A percentile compares a stretch with the other conserved stretches of the same genome.
phyloP scores from a whole-genome alignment of 2,329 filamentous ascomycete genomes.

The Hymenoscyphus fructigenus region DNA sequence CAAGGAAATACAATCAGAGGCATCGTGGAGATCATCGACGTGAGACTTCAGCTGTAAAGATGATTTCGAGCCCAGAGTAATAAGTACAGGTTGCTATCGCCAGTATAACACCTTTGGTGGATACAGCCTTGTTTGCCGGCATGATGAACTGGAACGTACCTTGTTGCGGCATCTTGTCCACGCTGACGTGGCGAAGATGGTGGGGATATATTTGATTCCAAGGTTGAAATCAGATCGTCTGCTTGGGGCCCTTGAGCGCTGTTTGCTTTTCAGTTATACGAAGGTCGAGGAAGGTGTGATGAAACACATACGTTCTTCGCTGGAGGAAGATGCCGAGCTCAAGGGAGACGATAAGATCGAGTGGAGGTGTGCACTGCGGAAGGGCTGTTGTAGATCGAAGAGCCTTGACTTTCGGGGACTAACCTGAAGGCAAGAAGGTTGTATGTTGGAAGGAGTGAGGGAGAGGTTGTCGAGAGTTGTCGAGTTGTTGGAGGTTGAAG shows the following conservation, averaged over 20 bases:
- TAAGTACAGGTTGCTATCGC: background rate
- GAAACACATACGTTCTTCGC: constrained; percentile 2
- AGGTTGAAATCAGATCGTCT: background rate
- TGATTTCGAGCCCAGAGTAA: background rate
- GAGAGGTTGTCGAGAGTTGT: background rate
- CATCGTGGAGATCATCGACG: background rate
- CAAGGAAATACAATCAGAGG: background rate
- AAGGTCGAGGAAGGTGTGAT: constrained; percentile 4
- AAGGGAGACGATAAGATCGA: background rate
- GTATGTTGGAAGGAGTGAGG: background rate
- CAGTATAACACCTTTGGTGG: background rate
- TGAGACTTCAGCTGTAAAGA: background rate
- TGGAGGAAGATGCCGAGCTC: background rate
- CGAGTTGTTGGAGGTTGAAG: too few species aligned
- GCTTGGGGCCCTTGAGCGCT: background rate
- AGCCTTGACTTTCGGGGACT: too few species aligned
- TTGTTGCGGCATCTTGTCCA: constrained; percentile 22
- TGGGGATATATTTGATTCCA: background rate
- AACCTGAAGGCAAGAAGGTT: background rate
- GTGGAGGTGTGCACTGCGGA: background rate
- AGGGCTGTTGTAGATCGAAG: background rate
- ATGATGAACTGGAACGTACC: constrained; percentile 18
- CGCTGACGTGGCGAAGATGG: background rate
- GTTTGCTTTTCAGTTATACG: background rate
- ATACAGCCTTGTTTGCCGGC: constrained; percentile 14